Evolutionary conservation across 2,329 filamentous ascomycete species (phyloP).

Genomic region (Pezicula neosporulosa): DNA sequence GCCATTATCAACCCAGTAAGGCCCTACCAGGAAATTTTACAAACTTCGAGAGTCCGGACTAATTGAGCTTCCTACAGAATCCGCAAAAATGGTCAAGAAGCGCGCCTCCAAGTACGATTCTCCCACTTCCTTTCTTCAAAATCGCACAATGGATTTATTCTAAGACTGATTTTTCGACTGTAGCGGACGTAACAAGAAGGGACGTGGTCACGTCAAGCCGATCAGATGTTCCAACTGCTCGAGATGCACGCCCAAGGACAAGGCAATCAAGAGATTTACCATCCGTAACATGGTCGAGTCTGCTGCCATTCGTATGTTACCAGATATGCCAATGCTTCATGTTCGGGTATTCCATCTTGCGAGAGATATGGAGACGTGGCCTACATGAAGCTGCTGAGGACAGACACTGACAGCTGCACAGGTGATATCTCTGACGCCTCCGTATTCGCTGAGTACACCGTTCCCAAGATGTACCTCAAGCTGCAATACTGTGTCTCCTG

Average conservation of each 20-base stretch:
- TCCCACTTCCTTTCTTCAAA: conserved; percentile 3
- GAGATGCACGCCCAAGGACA: conserved; percentile 76
- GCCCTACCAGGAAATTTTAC: no score
- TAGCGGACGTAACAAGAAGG: conserved; percentile 99
- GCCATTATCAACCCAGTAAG: no score
- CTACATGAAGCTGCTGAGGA: no score
- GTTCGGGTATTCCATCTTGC: no score
- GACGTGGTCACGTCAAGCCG: conserved; percentile 99
- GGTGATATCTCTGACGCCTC: conserved; percentile 99
- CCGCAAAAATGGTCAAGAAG: conserved; percentile 69
- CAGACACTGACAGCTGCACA: conserved; percentile 33
- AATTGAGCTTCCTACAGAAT: conserved; percentile 36
- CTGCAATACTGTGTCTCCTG: conserved; percentile 99
- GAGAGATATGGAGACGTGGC: no score
- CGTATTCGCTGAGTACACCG: conserved; percentile 98
- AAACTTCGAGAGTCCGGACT: neutral
- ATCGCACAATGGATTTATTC: neutral
- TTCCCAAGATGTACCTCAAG: conserved; percentile 99
- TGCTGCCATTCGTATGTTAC: conserved; percentile 92
- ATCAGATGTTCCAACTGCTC: conserved; percentile 91
- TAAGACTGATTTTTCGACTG: conserved; percentile 12
- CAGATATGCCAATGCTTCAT: no score
- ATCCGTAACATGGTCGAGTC: conserved; percentile 99
- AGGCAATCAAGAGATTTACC: conserved; percentile 99
- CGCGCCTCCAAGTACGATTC: conserved; percentile 60